Percentiles rank a stretch among this genome's conserved stretches.
These are phyloP conservation scores for Trypanosoma vivax DNA, from an alignment of 208 protist genomes.

Conservation along the genomic window DNA sequence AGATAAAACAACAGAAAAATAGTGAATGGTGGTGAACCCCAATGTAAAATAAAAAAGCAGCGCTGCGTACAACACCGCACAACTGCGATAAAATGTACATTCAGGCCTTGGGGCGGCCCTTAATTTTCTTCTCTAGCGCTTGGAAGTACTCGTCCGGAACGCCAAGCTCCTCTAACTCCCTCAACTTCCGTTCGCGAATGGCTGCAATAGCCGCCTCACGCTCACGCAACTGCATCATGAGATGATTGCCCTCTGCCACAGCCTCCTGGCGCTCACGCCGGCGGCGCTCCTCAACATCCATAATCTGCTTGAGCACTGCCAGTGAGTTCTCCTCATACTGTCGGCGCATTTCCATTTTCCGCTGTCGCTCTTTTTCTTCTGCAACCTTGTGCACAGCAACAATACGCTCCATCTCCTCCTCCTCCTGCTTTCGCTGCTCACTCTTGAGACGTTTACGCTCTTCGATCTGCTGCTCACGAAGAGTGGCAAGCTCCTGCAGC, in stretches of 20 bases:
- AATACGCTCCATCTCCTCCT: slow-evolving; percentile 85
- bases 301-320: slow-evolving; percentile 84
- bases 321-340: slow-evolving; percentile 79
- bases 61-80: too few species aligned
- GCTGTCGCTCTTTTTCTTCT: slow-evolving; percentile 62
- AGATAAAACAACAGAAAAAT: too few species aligned
- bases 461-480: slow-evolving; percentile 75
- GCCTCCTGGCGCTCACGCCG: slow-evolving; percentile 79
- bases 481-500: slow-evolving; percentile 65
- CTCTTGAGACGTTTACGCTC: slow-evolving; percentile 65
- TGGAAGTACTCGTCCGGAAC: slow-evolving; percentile 78
- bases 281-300: slow-evolving; percentile 86
- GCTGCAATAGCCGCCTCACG: slow-evolving; percentile 79
- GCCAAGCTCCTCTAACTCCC: slow-evolving; percentile 63
- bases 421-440: slow-evolving; percentile 48
- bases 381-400: slow-evolving; percentile 78
- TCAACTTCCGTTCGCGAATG: slow-evolving; percentile 78
- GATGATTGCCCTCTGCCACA: slow-evolving; percentile 84
- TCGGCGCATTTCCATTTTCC: slow-evolving; percentile 43
- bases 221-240: slow-evolving; percentile 61
- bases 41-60: too few species aligned
- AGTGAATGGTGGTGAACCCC: too few species aligned
- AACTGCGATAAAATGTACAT: not conserved
- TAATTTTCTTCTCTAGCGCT: slow-evolving; percentile 58
- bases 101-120: slow-evolving; percentile 9